Evolutionary conservation across 1,139 yeast species (phyloP).

Genomic region (Geotrichum siamense): DNA sequence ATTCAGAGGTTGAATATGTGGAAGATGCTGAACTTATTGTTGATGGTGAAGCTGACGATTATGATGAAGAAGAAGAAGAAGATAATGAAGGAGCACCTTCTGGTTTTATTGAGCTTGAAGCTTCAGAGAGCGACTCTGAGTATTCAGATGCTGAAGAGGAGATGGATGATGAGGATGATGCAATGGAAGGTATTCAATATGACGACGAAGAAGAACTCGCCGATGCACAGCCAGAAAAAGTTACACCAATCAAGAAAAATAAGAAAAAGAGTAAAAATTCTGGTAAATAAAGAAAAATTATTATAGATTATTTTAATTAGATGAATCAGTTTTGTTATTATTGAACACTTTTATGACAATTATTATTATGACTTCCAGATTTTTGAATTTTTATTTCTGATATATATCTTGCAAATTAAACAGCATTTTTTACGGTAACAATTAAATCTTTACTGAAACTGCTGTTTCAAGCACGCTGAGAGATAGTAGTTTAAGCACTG

Average conservation of each 20-base stretch:
- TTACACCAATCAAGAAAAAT: constrained; percentile 1
- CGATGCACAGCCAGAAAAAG: constrained; percentile 4
- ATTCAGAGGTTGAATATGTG: constrained; percentile 39
- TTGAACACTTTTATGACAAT: too few relatives aligned
- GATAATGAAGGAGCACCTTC: constrained; percentile 23
- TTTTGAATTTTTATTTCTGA: too few relatives aligned
- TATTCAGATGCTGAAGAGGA: constrained; percentile 25
- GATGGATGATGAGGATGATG: constrained; percentile 24
- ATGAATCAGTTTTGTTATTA: too few relatives aligned
- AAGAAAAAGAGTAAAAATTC: constrained; percentile 1
- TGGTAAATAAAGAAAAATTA: too few relatives aligned
- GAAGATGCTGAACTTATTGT: constrained; percentile 42
- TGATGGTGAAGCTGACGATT: constrained; percentile 35
- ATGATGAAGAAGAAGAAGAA: constrained; percentile 36
- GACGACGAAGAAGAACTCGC: constrained; percentile 7
- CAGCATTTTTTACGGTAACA: too few relatives aligned
- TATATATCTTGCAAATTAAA: too few relatives aligned
- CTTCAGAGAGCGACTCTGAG: constrained; percentile 14
- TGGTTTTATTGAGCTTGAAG: constrained; percentile 12
- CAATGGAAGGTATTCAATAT: constrained; percentile 21
- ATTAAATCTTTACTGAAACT: too few relatives aligned
- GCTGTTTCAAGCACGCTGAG: too few relatives aligned
- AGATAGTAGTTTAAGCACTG: too few relatives aligned
- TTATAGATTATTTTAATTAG: too few relatives aligned
- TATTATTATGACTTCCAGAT: too few relatives aligned